Evolutionary conservation across 306 rosid species (phyloP), one percentile per base, ranked within the genome.

Genomic region (Dalbergia cultrata): DNA sequence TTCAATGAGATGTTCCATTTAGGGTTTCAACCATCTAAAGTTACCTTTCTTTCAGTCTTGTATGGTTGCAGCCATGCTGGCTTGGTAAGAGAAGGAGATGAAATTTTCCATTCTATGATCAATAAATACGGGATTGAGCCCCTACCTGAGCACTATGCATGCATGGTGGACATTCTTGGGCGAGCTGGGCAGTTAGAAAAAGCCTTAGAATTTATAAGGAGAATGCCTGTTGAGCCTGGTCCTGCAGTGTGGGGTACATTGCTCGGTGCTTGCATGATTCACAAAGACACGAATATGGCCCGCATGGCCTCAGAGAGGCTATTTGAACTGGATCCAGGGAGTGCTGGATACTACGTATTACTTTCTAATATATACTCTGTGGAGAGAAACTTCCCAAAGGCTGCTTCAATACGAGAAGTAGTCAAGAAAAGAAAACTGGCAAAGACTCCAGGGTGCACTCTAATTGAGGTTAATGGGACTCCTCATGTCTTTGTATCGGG

Each of bases 1-100:
- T 95, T 87, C 72, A 67, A 84, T 50, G 91, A 83, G 83, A 93
- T 93, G 99, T 82, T 89, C 86, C 78, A 70, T 18, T 87, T 84
- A 35, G 87, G 92, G 58, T 76, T 83, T 69, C 67, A 83, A 41
- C 98, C 98, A 64, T 89, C 87, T 17, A 62, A 89, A 13, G 94
- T 95, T 74, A 93, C 98, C 78, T 91, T 95, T 81, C 92, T 95
- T 49, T 91, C 96, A 31, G 78, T 87, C 80, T 85, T 93, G 87
- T 86, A 95, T 85, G 99, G 98, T 81, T 95, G 98, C 86, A 95
- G 99, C 69, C 99, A 95, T 85, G 88, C 99, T 14, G 97, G 98
- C 61, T 76, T 95, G 89, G 96, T 95, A 39, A 87, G 81, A 79
- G 92, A 93, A 86, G 98, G 99, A 63, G 85, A 88, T 19, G 88